Percentiles rank a stretch among this genome's conserved stretches.
Conservation (phyloP, 768 basidiomycete genomes). For the Pleurotus giganteus region DNA sequence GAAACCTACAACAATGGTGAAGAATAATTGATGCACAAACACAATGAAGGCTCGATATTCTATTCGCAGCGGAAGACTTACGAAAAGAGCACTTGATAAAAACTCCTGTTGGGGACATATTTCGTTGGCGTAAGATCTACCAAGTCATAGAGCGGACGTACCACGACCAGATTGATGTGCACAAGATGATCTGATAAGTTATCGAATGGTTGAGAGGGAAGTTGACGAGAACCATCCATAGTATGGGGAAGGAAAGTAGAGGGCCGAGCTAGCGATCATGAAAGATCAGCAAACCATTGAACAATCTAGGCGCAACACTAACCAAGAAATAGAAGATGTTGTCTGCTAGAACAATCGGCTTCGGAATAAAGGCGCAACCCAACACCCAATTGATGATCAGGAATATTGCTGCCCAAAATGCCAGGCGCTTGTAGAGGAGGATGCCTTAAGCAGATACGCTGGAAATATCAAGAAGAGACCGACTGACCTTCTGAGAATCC, state of each 20-base stretch:
- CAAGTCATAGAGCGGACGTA: not conserved
- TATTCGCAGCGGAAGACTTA: not conserved
- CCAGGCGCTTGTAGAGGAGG: not conserved
- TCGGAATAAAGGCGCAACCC: slow-evolving; percentile 6
- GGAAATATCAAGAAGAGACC: not conserved
- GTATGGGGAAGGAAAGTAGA: not conserved
- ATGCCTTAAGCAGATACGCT: not conserved
- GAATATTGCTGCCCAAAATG: slow-evolving; percentile 8
- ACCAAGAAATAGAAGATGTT: slow-evolving; percentile 10
- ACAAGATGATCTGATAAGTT: slow-evolving; percentile 9
- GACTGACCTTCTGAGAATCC: slow-evolving; percentile 1
- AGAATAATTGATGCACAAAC: not conserved
- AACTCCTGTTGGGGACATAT: slow-evolving; percentile 4
- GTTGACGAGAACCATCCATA: slow-evolving; percentile 1
- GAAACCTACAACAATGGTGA: slow-evolving; percentile 6
- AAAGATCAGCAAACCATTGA: not conserved
- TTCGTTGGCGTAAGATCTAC: not conserved
- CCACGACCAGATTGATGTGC: slow-evolving; percentile 9
- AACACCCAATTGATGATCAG: slow-evolving; percentile 9
- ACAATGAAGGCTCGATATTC: not conserved
- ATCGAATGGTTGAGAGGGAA: slow-evolving; percentile 5
- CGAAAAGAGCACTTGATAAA: slow-evolving; percentile 9
- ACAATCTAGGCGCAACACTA: not conserved
- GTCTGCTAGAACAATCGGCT: slow-evolving; percentile 7
- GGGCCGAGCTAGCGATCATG: not conserved